Evolutionary conservation across 306 rosid genomes (phyloP), one percentile per base, ranked within the genome.

Genomic region (Inga laurina): DNA sequence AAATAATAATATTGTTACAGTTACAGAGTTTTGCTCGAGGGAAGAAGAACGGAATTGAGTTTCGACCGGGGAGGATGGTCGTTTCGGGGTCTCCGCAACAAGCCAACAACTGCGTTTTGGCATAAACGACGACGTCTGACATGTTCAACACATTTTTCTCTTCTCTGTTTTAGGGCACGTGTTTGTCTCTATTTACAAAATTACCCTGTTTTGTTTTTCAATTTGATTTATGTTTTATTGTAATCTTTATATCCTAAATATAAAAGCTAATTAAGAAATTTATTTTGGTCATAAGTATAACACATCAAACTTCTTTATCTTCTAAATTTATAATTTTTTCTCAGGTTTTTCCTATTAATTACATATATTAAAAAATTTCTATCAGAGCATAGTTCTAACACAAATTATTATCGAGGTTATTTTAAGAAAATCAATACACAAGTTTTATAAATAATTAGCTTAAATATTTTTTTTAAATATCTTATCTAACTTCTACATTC

Each of bases 1-100:
- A 12, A 46, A 27, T 27, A 24, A 12, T 12, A 27, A 62, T 24
- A 62, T 27, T 27, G 19, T 24, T 62, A 12, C 68, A 4, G 68
- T 62, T 62, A 22, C 27, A 24, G 41, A 30, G 70, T 12, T 4
- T 84, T 91, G 89, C 72, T 39, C 32, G 10, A 52, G 85, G 72
- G 83, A 75, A 84, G 39, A 84, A 76, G 62, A 24, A 88, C 75
- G 77, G 51, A 43, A 84, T 88, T 78, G 66, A n/a, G 34, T 59
- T n/a, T 22, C 22, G 76, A 80, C 34, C 54, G 79, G 16, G 68
- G 1, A 57, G 79, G 67, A 68, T 78, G 75, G 86, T 79, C 89
- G 79, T 82, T 87, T 89, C 94, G 96, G 89, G 98, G 84, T 85
- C 82, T 92, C 92, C 98, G 78, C 88, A 80, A 39, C 43, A 5